Conservation (phyloP, 2,329 filamentous ascomycete species). For the Trichoderma breve region DNA sequence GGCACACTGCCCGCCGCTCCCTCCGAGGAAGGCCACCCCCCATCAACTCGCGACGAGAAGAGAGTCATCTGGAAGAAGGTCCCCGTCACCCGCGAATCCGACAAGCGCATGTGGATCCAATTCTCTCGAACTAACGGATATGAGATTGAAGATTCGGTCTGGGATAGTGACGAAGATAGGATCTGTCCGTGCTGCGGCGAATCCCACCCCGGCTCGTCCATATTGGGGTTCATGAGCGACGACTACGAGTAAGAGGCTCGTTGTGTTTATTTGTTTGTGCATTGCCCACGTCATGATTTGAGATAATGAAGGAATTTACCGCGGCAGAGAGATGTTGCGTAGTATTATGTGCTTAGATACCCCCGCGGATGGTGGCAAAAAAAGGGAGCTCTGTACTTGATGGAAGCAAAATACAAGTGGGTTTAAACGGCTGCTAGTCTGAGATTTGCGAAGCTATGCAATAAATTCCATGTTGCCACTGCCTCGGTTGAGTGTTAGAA, state of each 20-base stretch:
- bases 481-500: background rate
- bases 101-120: constrained; percentile 47
- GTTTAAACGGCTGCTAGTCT: constrained; percentile 2
- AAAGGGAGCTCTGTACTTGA: constrained; percentile 11
- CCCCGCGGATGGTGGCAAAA: constrained; percentile 15
- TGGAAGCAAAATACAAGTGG: constrained; percentile 6
- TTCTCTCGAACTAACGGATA: constrained; percentile 44
- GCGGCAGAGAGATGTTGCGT: background rate
- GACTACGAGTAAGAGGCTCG: constrained; percentile 26
- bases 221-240: constrained; percentile 33
- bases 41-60: constrained; percentile 41
- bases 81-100: constrained; percentile 40
- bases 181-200: constrained; percentile 43
- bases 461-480: background rate
- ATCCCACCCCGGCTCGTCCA: constrained; percentile 36
- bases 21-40: constrained; percentile 43
- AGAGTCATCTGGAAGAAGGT: constrained; percentile 53
- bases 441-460: constrained; percentile 1
- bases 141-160: constrained; percentile 35
- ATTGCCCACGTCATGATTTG: constrained; percentile 5
- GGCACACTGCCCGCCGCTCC: constrained; percentile 42
- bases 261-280: background rate
- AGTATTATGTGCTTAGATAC: constrained; percentile 22
- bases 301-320: constrained; percentile 18
- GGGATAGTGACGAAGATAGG: constrained; percentile 37